Evolutionary conservation across 768 basidiomycete genomes (phyloP), one percentile per base, ranked within the genome.

Genomic region (Suillus fuscotomentosus): DNA sequence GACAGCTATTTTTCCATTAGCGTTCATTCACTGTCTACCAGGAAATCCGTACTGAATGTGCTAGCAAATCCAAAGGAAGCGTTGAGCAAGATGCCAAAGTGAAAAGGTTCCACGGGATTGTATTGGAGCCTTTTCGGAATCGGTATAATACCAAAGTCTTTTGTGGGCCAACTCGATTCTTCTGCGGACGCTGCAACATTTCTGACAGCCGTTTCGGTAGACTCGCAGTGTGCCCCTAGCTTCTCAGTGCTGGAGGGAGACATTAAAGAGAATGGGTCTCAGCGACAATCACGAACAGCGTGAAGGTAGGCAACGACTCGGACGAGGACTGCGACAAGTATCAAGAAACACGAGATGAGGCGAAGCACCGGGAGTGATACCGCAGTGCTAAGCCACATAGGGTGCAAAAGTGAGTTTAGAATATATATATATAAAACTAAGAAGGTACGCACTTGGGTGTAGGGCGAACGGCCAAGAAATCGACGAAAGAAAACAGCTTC

Each of bases 131-230:
- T 73, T 66, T 74, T 77, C 0, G 90, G 90, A 38, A 91, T 88
- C 0, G 88, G 88, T 9, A 91, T 66, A 65, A 91, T 77, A 15
- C 84, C 83, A 69, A 90, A 87, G 68, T 91, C 88, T 59, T 74
- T 82, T 1, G 67, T 60, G 1, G 66, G 53, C 22, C 53, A 53
- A 27, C 27, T 42, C 20, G 31, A 31, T 5, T 22, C 22, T 22
- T 59, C 56, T 24, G 38, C 6, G 14, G 54, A 22, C 20, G 60
- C 38, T 9, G 34, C 10, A 38, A 27, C 41, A 34, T 65, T 62
- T 53, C 17, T 22, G 3, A 17, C 14, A n/a, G 31, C 1, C 17
- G 41, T 9, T 6, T 47, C 27, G 13, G 61, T 60, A 38, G 14
- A 47, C 20, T 54, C 31, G 50, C 13, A 50, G 24, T 50, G 57